Percentiles rank a stretch among this genome's conserved stretches.
Evolutionary conservation across 305 asterid genomes (phyloP).

Genomic region (Ilex paraguariensis): DNA sequence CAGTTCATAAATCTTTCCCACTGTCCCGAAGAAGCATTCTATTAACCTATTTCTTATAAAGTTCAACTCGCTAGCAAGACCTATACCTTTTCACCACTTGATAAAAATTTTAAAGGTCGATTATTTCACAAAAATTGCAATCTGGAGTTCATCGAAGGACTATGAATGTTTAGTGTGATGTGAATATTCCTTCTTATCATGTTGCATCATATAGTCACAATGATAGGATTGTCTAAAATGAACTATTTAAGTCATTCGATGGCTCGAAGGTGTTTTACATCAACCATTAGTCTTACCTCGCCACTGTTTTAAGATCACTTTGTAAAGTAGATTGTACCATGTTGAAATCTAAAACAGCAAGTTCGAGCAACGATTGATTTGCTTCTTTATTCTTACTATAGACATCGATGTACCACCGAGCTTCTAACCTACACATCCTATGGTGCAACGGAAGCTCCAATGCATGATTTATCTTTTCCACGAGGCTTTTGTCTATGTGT

Average conservation of each 20-base stretch:
- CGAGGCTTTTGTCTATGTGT: background rate
- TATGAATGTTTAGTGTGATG: too few species aligned
- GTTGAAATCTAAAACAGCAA: background rate
- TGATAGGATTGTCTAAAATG: too few species aligned
- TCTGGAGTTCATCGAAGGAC: too few species aligned
- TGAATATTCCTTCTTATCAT: too few species aligned
- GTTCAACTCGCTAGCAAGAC: slow-evolving; percentile 4
- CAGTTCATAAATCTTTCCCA: slow-evolving; percentile 2
- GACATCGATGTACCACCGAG: slow-evolving; percentile 9
- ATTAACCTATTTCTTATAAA: slow-evolving; percentile 9
- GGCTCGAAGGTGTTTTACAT: too few species aligned
- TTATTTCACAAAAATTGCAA: too few species aligned
- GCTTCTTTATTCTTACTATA: background rate
- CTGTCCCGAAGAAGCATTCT: slow-evolving; percentile 8
- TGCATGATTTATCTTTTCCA: background rate
- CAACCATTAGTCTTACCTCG: slow-evolving; percentile 7
- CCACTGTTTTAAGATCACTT: slow-evolving; percentile 14
- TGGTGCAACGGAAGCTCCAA: slow-evolving; percentile 1
- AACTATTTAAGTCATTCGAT: too few species aligned
- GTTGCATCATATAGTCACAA: too few species aligned
- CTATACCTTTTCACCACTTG: slow-evolving; percentile 8
- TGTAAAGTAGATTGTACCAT: slow-evolving; percentile 6
- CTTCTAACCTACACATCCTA: slow-evolving; percentile 8
- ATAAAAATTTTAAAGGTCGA: background rate
- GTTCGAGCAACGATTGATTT: slow-evolving; percentile 3